phyloP scores from a whole-genome alignment of 2,329 filamentous ascomycete genomes.

The Geosmithia flava region DNA sequence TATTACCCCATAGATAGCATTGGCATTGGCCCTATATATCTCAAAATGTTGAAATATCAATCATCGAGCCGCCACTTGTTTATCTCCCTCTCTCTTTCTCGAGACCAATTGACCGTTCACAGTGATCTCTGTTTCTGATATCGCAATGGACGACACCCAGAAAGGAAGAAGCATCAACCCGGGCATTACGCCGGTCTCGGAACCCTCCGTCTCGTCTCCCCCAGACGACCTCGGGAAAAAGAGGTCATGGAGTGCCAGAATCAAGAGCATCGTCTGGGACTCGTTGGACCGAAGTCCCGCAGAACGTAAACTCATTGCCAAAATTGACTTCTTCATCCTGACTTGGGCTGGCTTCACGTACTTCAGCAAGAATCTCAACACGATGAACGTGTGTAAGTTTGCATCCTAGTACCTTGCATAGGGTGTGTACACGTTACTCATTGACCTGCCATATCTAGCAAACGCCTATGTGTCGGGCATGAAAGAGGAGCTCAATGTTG shows the following conservation, averaged over 20 bases:
- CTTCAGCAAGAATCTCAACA: constrained; percentile 22
- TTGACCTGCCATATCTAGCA: background rate
- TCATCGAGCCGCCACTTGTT: background rate
- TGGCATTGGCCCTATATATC: too few relatives aligned
- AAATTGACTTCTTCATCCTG: constrained; percentile 20
- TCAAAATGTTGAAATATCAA: background rate
- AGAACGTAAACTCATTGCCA: constrained; percentile 17
- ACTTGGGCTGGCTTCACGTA: constrained; percentile 20
- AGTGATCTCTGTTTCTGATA: too few relatives aligned
- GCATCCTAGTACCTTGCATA: background rate
- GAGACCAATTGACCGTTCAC: too few relatives aligned
- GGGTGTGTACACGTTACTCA: background rate
- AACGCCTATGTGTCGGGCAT: constrained; percentile 26
- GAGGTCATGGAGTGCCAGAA: background rate
- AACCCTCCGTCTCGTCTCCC: background rate
- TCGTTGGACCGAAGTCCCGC: constrained; percentile 17
- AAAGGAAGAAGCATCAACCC: too few relatives aligned
- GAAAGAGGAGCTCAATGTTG: constrained; percentile 38
- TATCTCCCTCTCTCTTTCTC: background rate
- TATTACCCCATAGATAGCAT: too few relatives aligned
- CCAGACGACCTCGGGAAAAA: background rate
- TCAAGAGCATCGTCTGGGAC: background rate
- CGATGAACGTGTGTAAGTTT: constrained; percentile 11
- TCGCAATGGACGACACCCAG: too few relatives aligned
- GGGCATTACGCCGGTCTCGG: background rate